Evolutionary conservation across 2,329 filamentous ascomycete species (phyloP), one percentile per base, ranked within the genome.

Genomic region (Aspergillus aculeatinus): DNA sequence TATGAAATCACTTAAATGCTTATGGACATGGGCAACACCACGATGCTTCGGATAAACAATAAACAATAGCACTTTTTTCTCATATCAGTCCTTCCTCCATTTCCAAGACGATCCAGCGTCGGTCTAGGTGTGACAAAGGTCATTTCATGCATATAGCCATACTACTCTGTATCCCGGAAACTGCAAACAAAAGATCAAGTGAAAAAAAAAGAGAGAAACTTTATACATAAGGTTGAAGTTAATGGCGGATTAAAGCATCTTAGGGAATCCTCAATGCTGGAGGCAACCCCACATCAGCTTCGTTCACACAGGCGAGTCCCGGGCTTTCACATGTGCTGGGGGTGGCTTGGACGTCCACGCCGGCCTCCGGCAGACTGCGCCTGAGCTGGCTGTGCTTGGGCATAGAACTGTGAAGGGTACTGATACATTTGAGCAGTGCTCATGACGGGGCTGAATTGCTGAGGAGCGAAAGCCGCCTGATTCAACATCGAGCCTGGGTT

Each of bases 291-390:
- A 57, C 14, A 58, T 69, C 62, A 72, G 64, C 51, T 25, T 58
- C 31, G 27, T 29, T 27, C 14, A n/a, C n/a, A 47, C 55, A 39
- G 16, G 21, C 31, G 21, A 29, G 29, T 49, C 56, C 35, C 35
- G 39, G 42, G 14, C 48, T 59, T 51, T 39, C 33, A 55, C 16
- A 55, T 21, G 50, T 55, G 48, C 10, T 49, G 60, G 39, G 62
- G 63, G 63, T 60, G 61, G 74, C 81, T 82, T 76, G 83, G 81
- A 68, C 83, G 77, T 76, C 82, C 83, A 70, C 83, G 80, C 68
- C 82, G 80, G 60, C 80, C 80, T 65, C 80, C 81, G 63, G 72
- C 69, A 60, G 76, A 70, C 66, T 81, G 79, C 63, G 77, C 73
- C 67, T 76, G 76, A 56, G 76, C 70, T 51, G 75, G 68, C 65